Conservation (phyloP, 768 basidiomycete genomes). For the Epithele typhae region DNA sequence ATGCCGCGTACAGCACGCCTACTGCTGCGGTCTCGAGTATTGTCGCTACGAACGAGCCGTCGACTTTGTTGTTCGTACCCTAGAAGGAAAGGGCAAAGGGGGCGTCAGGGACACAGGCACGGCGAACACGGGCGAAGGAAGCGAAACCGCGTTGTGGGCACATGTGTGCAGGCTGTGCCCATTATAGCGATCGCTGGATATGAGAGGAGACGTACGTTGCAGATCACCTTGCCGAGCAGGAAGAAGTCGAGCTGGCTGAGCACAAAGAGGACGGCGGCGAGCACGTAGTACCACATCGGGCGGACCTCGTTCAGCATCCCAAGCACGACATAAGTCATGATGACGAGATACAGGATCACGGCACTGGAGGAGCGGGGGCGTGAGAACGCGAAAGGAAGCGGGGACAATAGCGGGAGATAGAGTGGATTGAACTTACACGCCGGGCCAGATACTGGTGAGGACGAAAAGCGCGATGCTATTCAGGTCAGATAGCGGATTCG, state of each 20-base stretch:
- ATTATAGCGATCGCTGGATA: neutral
- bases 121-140: too few relatives aligned
- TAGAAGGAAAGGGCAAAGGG: neutral
- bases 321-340: constrained; percentile 83
- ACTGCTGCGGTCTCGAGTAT: constrained; percentile 76
- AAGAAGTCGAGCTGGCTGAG: constrained; percentile 82
- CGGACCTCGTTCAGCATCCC: constrained; percentile 70
- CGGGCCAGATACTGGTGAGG: constrained; percentile 77
- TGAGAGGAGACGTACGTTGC: constrained; percentile 43
- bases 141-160: too few relatives aligned
- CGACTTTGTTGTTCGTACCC: constrained; percentile 49
- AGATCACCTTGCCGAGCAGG: constrained; percentile 73
- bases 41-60: constrained; percentile 86
- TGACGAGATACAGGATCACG: constrained; percentile 58
- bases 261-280: constrained; percentile 72
- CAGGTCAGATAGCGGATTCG: constrained; percentile 51
- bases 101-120: too few relatives aligned
- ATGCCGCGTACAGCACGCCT: constrained; percentile 66
- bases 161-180: too few relatives aligned
- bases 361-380: constrained; percentile 37
- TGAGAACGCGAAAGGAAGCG: too few relatives aligned
- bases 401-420: too few relatives aligned
- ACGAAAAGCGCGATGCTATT: constrained; percentile 76
- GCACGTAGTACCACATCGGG: constrained; percentile 76
- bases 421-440: constrained; percentile 53